Evolutionary conservation across 441 rosid species (phyloP), one percentile per base, ranked within the genome.

Genomic region (Pelargonium australe): DNA sequence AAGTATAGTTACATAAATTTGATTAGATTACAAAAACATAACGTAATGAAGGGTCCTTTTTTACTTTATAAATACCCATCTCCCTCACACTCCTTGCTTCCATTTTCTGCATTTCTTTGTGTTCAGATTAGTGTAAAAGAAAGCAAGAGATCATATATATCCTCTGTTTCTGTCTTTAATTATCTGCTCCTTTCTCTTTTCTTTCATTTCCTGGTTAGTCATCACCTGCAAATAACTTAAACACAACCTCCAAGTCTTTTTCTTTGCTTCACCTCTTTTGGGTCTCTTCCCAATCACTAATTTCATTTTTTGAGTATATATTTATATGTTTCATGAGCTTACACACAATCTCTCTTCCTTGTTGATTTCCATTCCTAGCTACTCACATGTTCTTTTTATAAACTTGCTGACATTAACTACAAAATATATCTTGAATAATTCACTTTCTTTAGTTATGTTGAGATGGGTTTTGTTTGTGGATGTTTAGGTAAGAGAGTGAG

Each of bases 181-280:
- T 76, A 71, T 73, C 57, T 47, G 45, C 16, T 14, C 9, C 10
- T 66, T 64, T 64, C 43, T 64, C 53, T 71, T 79, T 66, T 68
- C 64, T 74, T 75, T 77, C 81, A 76, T 79, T 65, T 81, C 76
- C 71, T 83, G 92, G 87, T 86, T 81, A 81, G 84, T 51, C 57
- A 51, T 84, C 64, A 74, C 74, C 81, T 66, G 76, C 25, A 37
- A 80, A 81, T 77, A 70, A 75, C 80, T 81, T 74, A 85, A 83
- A 87, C 86, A 86, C 61, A 73, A 78, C 79, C 87, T 76, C 74
- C 76, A 72, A 66, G 37, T 78, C 69, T 76, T 49, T 77, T 75
- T 73, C 78, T 69, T 77, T 87, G 90, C 80, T 86, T 81, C 85
- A 77, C 92, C 83, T 84, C 80, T 87, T 87, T 81, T 73, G 87